A percentile compares a stretch with the other conserved stretches of the same genome.
These are phyloP conservation scores for Alternaria infectoria DNA, from an alignment of 2,329 filamentous ascomycete species.

Conservation along the genomic window DNA sequence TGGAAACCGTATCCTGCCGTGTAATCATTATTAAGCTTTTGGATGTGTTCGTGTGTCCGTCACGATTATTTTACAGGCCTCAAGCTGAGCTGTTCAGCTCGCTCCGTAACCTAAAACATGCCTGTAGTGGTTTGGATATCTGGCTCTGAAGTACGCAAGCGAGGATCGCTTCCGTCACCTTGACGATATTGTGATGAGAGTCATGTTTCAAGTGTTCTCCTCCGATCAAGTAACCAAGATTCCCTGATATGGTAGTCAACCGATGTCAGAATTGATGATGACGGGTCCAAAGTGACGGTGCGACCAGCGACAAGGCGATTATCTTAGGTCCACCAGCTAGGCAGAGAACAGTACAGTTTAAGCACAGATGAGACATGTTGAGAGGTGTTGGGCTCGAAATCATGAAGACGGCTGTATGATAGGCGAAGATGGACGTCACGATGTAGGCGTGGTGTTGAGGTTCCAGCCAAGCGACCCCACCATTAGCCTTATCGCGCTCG, in stretches of 20 bases:
- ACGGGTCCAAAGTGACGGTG: background rate
- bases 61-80: too few relatives aligned
- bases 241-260: background rate
- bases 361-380: background rate
- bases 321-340: background rate
- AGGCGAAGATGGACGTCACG: background rate
- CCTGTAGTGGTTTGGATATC: background rate
- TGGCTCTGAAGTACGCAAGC: background rate
- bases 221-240: background rate
- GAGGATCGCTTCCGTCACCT: background rate
- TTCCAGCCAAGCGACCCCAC: constrained; percentile 21
- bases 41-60: background rate
- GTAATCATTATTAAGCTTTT: accelerated
- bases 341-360: accelerated
- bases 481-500: constrained; percentile 32
- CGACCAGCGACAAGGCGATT: background rate
- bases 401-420: background rate
- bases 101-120: background rate
- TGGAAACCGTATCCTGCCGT: background rate
- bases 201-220: background rate
- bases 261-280: background rate
- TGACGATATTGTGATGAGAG: background rate
- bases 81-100: background rate
- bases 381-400: background rate
- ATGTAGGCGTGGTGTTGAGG: constrained; percentile 14